These are phyloP conservation scores for Yarrowia divulgata DNA, from an alignment of 805 yeast genomes.

Conservation along the genomic window DNA sequence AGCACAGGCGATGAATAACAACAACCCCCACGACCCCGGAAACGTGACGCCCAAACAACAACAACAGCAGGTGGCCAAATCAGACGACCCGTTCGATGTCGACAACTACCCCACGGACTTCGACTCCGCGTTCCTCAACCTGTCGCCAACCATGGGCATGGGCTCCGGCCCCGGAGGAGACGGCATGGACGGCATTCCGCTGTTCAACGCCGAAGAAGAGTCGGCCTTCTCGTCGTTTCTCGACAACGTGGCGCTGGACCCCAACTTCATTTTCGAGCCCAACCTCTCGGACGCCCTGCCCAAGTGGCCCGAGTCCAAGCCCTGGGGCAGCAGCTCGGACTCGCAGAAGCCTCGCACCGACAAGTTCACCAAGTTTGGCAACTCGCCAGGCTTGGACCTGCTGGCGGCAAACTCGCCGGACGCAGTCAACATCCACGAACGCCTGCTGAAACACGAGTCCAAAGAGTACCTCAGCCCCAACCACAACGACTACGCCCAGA, in stretches of 20 bases:
- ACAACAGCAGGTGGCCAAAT: neutral
- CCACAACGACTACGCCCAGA: conserved; percentile 27
- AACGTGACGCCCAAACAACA: neutral
- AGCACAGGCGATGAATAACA: neutral
- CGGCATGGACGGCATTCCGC: conserved; percentile 39
- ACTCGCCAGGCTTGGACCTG: conserved; percentile 31
- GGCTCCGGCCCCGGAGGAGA: conserved; percentile 13
- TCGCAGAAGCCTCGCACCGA: conserved; percentile 1
- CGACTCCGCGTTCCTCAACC: conserved; percentile 44
- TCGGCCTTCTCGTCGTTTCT: conserved; percentile 48
- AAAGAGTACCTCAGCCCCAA: conserved; percentile 26
- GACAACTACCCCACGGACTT: conserved; percentile 42
- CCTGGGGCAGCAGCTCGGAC: neutral
- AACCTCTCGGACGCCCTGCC: conserved; percentile 45
- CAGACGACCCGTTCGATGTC: conserved; percentile 38
- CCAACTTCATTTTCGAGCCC: conserved; percentile 49
- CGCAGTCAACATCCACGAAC: conserved; percentile 36
- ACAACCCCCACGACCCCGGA: neutral
- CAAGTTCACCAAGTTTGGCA: conserved; percentile 38
- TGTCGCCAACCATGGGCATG: conserved; percentile 28
- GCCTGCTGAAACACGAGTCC: conserved; percentile 29
- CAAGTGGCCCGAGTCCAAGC: conserved; percentile 40
- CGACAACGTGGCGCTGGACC: conserved; percentile 48
- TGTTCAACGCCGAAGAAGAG: conserved; percentile 48
- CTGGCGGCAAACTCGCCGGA: conserved; percentile 34